Evolutionary conservation across 2,329 filamentous ascomycete species (phyloP).

Genomic region (Arthroderma sp.): DNA sequence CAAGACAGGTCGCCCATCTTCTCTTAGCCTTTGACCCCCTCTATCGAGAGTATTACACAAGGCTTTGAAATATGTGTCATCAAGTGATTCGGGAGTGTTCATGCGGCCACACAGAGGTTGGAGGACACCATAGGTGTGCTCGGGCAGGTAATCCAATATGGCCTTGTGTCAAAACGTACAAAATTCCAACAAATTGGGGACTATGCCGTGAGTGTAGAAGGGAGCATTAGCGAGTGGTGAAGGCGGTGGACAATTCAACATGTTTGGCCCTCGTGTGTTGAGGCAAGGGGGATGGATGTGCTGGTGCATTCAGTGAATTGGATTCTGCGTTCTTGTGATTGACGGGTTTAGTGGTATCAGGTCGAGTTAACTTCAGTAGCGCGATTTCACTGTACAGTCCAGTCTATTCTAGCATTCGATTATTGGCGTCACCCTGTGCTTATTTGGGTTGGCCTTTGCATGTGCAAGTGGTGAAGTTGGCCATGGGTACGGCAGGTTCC

Average conservation of each 20-base stretch:
- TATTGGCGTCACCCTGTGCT: no score
- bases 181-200: slow-evolving; percentile 6
- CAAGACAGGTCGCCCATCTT: no score
- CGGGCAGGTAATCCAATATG: not conserved
- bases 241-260: not conserved
- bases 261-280: not conserved
- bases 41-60: no score
- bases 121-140: slow-evolving; percentile 7
- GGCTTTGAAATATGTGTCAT: slow-evolving; percentile 5
- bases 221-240: not conserved
- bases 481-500: no score
- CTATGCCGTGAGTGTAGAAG: slow-evolving; percentile 4
- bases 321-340: not conserved
- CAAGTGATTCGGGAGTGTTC: slow-evolving; percentile 7
- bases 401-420: no score
- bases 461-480: no score
- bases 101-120: slow-evolving; percentile 7
- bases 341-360: no score
- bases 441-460: no score
- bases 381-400: no score
- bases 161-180: slow-evolving; percentile 1
- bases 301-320: not conserved
- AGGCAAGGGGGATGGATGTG: not conserved
- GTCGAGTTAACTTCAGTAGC: no score
- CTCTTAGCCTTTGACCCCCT: no score